Percentiles rank a stretch among this genome's conserved stretches.
These are phyloP conservation scores for Prunus mume DNA, from an alignment of 306 rosid species.

Conservation along the genomic window DNA sequence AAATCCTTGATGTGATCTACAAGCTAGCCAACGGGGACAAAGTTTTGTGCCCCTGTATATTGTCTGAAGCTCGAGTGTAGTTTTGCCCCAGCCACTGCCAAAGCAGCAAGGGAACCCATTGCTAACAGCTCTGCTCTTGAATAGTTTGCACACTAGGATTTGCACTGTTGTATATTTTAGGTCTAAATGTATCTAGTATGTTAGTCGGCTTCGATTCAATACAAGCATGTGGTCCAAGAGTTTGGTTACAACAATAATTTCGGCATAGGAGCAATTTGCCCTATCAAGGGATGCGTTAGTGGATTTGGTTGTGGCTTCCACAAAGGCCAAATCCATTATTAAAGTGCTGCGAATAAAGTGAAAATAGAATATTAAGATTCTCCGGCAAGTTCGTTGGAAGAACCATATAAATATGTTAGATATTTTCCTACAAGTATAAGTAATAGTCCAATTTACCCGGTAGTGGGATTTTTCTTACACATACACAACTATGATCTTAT, in stretches of 20 bases:
- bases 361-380: not conserved
- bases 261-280: not conserved
- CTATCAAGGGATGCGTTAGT: not conserved
- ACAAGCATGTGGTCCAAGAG: not conserved
- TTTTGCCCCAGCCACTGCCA: not conserved
- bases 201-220: not conserved
- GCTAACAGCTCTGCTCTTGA: not conserved
- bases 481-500: no score
- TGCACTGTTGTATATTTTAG: not conserved
- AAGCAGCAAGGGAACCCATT: not conserved
- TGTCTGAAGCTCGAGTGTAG: not conserved
- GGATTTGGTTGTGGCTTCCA: not conserved
- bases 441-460: no score
- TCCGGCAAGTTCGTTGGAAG: not conserved
- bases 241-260: not conserved
- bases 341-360: not conserved
- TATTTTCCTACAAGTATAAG: not conserved
- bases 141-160: not conserved
- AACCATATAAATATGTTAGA: not conserved
- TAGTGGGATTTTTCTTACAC: not conserved
- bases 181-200: not conserved
- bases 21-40: not conserved
- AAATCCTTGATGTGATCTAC: not conserved
- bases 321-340: not conserved
- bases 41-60: not conserved